Conservation (phyloP, 1,284 basidiomycete species). For the Hemileia vastatrix region DNA sequence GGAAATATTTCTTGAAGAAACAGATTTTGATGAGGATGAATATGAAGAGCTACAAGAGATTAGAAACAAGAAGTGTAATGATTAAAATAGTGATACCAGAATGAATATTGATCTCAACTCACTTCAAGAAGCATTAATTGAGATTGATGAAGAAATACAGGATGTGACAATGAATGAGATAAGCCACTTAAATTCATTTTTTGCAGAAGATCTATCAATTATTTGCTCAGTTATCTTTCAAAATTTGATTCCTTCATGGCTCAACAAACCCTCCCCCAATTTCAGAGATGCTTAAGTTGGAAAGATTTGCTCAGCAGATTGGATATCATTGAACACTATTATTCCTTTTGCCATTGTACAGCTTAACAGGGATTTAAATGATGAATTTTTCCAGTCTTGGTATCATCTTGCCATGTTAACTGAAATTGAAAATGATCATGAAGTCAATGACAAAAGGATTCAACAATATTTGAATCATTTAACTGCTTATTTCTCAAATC, state of each 20-base stretch:
- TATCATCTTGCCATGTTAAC: constrained; percentile 8
- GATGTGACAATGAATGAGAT: background rate
- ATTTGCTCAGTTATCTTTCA: constrained; percentile 1
- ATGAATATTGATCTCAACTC: background rate
- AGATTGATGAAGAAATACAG: background rate
- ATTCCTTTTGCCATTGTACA: constrained; percentile 4
- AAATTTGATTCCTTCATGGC: constrained; percentile 8
- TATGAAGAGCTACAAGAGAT: constrained; percentile 7
- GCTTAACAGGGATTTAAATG: background rate
- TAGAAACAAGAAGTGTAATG: too few relatives aligned
- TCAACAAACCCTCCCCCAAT: constrained; percentile 4
- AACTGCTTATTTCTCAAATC: background rate
- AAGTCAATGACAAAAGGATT: constrained; percentile 3
- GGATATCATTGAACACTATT: constrained; percentile 1
- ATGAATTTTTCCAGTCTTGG: background rate
- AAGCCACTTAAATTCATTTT: background rate
- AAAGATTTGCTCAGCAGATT: constrained; percentile 16
- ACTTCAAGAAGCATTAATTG: constrained; percentile 13
- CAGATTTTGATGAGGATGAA: constrained; percentile 10
- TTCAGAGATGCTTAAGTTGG: constrained; percentile 12
- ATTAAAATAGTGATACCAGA: too few relatives aligned
- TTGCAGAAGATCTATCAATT: constrained; percentile 2
- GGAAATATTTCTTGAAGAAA: too few relatives aligned
- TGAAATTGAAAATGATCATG: constrained; percentile 1
- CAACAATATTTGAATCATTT: constrained; percentile 4